Conservation (phyloP, 164 flowering plant species). For the Vitis amurensis region DNA sequence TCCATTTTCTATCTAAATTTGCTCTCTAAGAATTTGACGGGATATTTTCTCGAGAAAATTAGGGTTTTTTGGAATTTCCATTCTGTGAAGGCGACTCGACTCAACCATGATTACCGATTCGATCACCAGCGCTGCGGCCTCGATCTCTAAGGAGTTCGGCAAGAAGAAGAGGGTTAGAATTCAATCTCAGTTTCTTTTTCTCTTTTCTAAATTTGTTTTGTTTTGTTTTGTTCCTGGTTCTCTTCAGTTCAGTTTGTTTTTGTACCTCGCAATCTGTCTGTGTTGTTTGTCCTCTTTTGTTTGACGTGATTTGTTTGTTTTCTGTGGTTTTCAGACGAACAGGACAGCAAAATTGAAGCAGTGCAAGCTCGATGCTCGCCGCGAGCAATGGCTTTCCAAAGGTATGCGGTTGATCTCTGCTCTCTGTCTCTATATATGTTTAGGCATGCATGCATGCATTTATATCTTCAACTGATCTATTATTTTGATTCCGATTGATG, state of each 20-base stretch:
- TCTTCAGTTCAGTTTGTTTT: neutral
- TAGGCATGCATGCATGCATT: neutral
- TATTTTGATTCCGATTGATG: neutral
- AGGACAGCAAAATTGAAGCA: slow-evolving; percentile 85
- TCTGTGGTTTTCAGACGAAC: slow-evolving; percentile 48
- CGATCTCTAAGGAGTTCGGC: slow-evolving; percentile 47
- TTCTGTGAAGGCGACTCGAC: neutral
- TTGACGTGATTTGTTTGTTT: slow-evolving; percentile 4
- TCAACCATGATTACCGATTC: slow-evolving; percentile 66
- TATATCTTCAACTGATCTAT: too few relatives aligned
- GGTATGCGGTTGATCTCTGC: slow-evolving; percentile 27
- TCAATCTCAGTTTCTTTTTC: neutral
- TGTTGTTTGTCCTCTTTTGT: neutral
- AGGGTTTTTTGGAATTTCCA: slow-evolving; percentile 43
- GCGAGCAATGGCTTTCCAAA: slow-evolving; percentile 85
- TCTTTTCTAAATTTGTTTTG: neutral
- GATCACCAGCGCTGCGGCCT: slow-evolving; percentile 36
- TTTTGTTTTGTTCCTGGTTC: neutral
- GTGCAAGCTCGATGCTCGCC: slow-evolving; percentile 81
- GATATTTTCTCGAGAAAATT: slow-evolving; percentile 9
- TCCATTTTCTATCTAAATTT: slow-evolving; percentile 27
- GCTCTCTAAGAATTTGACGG: neutral
- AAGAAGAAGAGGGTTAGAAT: slow-evolving; percentile 71
- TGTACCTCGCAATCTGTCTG: neutral
- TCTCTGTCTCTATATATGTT: neutral